These are phyloP conservation scores for Xylariaceae sp. DNA, from an alignment of 2,329 filamentous ascomycete genomes.

Conservation along the genomic window DNA sequence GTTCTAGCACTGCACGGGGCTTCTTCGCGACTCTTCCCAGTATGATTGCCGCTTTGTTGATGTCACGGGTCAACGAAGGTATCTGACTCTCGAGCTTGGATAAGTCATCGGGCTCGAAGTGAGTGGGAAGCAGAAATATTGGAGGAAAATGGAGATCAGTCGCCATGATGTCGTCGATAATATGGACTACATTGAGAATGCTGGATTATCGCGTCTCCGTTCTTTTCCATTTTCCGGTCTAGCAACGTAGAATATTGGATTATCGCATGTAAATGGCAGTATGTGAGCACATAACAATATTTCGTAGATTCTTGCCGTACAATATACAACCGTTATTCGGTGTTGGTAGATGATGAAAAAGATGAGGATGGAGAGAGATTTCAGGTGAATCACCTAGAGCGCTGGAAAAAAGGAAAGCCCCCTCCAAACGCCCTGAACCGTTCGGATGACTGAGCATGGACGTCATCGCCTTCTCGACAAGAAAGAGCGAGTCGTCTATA, in stretches of 20 bases:
- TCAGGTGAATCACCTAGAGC: too few species aligned
- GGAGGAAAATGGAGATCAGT: slow-evolving; percentile 47
- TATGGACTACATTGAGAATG: background rate
- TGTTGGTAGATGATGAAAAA: too few species aligned
- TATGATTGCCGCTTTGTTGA: slow-evolving; percentile 66
- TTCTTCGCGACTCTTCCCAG: slow-evolving; percentile 67
- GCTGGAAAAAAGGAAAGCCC: too few species aligned
- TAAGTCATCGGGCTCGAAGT: slow-evolving; percentile 59
- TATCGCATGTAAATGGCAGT: too few species aligned
- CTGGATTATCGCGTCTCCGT: background rate
- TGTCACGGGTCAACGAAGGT: slow-evolving; percentile 62
- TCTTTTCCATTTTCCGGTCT: background rate
- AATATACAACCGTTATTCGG: too few species aligned
- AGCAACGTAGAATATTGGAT: too few species aligned
- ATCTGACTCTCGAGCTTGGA: slow-evolving; percentile 61
- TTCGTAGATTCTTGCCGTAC: too few species aligned
- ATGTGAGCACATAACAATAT: too few species aligned
- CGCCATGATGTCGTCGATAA: slow-evolving; percentile 7
- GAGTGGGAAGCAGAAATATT: slow-evolving; percentile 68
- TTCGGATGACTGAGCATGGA: background rate
- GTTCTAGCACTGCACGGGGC: slow-evolving; percentile 69
- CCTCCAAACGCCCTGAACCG: background rate
- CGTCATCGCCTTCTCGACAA: background rate
- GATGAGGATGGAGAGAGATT: too few species aligned
- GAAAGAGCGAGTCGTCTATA: background rate